Evolutionary conservation across 139 green algal species (phyloP).

Genomic region (Chlamydomonas sp.): DNA sequence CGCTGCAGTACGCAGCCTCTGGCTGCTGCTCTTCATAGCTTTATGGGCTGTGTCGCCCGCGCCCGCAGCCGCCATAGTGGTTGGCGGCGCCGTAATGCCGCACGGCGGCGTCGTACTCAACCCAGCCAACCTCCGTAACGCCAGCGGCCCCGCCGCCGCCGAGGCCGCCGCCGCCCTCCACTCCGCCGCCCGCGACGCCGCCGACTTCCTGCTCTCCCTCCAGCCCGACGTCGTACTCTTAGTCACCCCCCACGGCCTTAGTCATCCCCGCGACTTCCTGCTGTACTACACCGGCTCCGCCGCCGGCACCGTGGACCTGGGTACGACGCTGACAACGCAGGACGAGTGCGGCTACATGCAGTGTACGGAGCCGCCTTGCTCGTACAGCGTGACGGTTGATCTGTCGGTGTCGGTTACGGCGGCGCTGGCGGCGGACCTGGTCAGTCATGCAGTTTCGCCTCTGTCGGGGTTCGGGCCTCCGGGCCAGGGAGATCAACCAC

Average conservation of each 20-base stretch:
- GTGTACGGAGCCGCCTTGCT: slow-evolving; percentile 19
- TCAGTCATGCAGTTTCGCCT: not conserved
- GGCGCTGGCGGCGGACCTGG: not conserved
- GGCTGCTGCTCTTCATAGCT: no score
- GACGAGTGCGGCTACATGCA: not conserved
- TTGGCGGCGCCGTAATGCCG: slow-evolving; percentile 7
- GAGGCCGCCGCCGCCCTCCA: not conserved
- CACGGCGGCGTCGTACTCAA: slow-evolving; percentile 9
- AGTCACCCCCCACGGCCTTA: slow-evolving; percentile 7
- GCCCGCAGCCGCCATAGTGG: not conserved
- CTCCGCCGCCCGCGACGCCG: not conserved
- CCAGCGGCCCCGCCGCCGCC: not conserved
- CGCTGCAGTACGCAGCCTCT: no score
- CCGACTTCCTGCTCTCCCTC: not conserved
- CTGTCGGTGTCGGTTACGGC: not conserved
- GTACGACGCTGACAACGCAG: not conserved
- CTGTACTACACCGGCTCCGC: not conserved
- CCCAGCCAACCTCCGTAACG: not conserved
- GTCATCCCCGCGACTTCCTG: not conserved
- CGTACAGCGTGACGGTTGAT: not conserved
- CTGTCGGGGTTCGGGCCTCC: slow-evolving; percentile 28
- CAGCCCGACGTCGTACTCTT: not conserved
- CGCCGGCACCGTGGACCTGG: not conserved
- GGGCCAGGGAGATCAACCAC: not conserved
- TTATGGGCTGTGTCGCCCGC: no score